These are phyloP conservation scores for Ambrosia trifida DNA, from an alignment of 129 eudicot species.

Conservation along the genomic window DNA sequence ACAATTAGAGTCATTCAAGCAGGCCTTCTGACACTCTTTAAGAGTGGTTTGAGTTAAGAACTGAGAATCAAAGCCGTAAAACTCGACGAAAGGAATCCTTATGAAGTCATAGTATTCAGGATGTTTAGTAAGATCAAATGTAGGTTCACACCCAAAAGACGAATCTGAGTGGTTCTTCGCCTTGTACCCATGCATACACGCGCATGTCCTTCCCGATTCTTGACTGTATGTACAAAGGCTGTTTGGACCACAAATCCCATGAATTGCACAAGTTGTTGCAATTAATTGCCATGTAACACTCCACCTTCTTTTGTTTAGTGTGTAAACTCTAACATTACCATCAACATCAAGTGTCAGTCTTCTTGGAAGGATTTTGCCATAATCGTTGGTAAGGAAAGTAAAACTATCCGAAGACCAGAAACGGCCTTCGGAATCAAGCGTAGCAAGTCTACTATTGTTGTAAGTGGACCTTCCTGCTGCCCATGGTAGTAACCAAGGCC, in stretches of 20 bases:
- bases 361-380: conserved; percentile 31
- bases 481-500: conserved; percentile 23
- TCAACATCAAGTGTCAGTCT: conserved; percentile 40
- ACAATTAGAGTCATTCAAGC: conserved; percentile 23
- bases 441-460: conserved; percentile 34
- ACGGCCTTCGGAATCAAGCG: conserved; percentile 38
- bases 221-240: conserved; percentile 13
- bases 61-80: conserved; percentile 23
- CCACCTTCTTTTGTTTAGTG: conserved; percentile 37
- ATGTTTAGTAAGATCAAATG: neutral
- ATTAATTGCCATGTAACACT: conserved; percentile 37
- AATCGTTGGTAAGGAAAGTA: conserved; percentile 27
- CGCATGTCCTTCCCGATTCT: conserved; percentile 27
- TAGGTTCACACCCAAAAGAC: conserved; percentile 18
- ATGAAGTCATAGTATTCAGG: conserved; percentile 2
- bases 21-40: conserved; percentile 13
- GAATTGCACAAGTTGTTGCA: conserved; percentile 24
- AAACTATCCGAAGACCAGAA: conserved; percentile 40
- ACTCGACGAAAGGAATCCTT: conserved; percentile 17
- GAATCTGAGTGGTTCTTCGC: neutral
- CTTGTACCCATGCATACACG: conserved; percentile 36
- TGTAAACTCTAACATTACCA: conserved; percentile 39
- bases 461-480: conserved; percentile 31
- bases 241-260: conserved; percentile 30
- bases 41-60: conserved; percentile 8